Evolutionary conservation across 2,329 filamentous ascomycete species (phyloP).

Genomic region (Annulohypoxylon truncatum): DNA sequence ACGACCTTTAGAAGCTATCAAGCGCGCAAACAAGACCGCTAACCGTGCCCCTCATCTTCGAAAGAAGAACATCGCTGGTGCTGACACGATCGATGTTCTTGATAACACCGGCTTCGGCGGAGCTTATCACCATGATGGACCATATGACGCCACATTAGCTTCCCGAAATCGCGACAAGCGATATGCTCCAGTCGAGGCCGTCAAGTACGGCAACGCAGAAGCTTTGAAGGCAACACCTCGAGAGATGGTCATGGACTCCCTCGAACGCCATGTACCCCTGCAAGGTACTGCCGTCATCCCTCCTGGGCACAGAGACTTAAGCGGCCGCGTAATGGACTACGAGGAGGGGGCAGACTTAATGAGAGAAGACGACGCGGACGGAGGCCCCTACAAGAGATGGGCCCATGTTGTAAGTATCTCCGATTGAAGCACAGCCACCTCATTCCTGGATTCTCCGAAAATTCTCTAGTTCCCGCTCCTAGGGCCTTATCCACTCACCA

Average conservation of each 20-base stretch:
- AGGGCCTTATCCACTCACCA: neutral
- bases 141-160: constrained; percentile 84
- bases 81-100: constrained; percentile 84
- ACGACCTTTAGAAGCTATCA: constrained; percentile 74
- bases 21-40: constrained; percentile 71
- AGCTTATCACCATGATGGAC: constrained; percentile 88
- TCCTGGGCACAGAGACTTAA: constrained; percentile 74
- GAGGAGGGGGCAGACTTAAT: constrained; percentile 89
- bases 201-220: constrained; percentile 77
- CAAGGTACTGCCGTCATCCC: constrained; percentile 84
- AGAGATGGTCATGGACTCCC: constrained; percentile 80
- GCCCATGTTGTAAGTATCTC: constrained; percentile 71
- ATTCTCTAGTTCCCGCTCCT: neutral
- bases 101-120: constrained; percentile 72
- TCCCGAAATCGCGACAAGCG: constrained; percentile 74
- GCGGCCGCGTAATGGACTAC: constrained; percentile 79
- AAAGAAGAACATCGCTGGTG: constrained; percentile 72
- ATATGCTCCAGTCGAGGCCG: constrained; percentile 80
- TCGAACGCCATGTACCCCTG: constrained; percentile 79
- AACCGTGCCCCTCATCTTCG: constrained; percentile 73
- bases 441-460: neutral
- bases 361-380: constrained; percentile 74
- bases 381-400: constrained; percentile 83
- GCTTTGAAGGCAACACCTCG: constrained; percentile 83
- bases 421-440: neutral